phyloP scores from a whole-genome alignment of 768 basidiomycete species.

The Pholiota conissans region DNA sequence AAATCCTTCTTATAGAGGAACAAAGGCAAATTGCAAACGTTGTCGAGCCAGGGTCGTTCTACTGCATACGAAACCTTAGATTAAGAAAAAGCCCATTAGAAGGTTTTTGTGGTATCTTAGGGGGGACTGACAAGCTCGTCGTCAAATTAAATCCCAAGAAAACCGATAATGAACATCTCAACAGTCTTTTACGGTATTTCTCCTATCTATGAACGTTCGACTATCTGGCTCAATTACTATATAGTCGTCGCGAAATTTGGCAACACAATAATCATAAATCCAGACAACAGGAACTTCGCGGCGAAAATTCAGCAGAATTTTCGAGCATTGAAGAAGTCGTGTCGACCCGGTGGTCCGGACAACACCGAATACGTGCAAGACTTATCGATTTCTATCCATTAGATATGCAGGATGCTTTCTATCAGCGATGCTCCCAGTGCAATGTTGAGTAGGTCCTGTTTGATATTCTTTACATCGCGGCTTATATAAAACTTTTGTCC shows the following conservation, averaged over 20 bases:
- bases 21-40: slow-evolving; percentile 41
- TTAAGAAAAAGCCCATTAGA: slow-evolving; percentile 35
- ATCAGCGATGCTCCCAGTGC: slow-evolving; percentile 54
- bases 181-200: slow-evolving; percentile 41
- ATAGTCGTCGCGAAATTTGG: slow-evolving; percentile 32
- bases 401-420: slow-evolving; percentile 45
- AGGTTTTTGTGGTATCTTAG: slow-evolving; percentile 42
- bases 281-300: too few species aligned
- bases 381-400: slow-evolving; percentile 58
- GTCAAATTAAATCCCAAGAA: slow-evolving; percentile 38
- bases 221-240: background rate
- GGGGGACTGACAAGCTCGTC: slow-evolving; percentile 46
- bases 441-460: slow-evolving; percentile 40
- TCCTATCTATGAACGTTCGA: background rate
- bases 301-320: too few species aligned
- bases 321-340: slow-evolving; percentile 40
- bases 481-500: slow-evolving; percentile 1
- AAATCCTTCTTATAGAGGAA: slow-evolving; percentile 48
- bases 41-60: slow-evolving; percentile 41
- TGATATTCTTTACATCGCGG: background rate
- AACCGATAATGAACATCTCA: slow-evolving; percentile 37
- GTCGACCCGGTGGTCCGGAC: slow-evolving; percentile 28
- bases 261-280: slow-evolving; percentile 10
- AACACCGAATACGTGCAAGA: slow-evolving; percentile 47
- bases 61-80: slow-evolving; percentile 51